Base-by-base conservation (phyloP, 345 rosid genomes). In the Carallia pectinifolia region DNA sequence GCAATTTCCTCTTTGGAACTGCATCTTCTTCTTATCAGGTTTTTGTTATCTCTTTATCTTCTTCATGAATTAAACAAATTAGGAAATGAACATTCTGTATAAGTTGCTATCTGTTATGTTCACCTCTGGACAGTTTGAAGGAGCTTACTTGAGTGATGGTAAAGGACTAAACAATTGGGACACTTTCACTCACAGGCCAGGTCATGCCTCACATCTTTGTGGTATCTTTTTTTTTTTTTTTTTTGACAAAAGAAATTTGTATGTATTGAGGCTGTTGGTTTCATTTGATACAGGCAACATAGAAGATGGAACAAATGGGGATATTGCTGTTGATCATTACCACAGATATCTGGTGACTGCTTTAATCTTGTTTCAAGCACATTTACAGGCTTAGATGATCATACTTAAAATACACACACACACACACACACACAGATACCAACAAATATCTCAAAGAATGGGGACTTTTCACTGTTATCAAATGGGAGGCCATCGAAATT, bases 11-110 rank as follows among this genome's bases (percentile, higher is more conserved):
- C 68, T 87, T 88, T 65, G 96, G 96, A 67, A 85, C 94, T 15
- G 89, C 96, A 27, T 87, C 97, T 61, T 90, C 94, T 72, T 80
- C 96, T 50, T 88, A 88, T 69, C 92, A 91, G 91, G 91, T 89
- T 69, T 64, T 64, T 39, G 34, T 36, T 73, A 29, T 31, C 12
- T 18, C 6, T 36, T 59, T 30, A 23, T 31, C 36, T 58, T 44
- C n/a, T 17, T n/a, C 5, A 1, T 3, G 17, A 16, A 12, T 44
- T 52, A 13, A 8, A 40, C 31, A 29, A 30, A 29, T 15, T 8
- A 7, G 18, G 9, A 37, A 18, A 40, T 12, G 10, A 7, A 13
- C 33, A 48, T 9, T 64, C 48, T 27, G 29, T 8, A 40, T 17
- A 44, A 2, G 60, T 48, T 48, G 38, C 44, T 33, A 36, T 63